Percentiles rank a stretch among this genome's conserved stretches.
Evolutionary conservation across 306 rosid genomes (phyloP).

Genomic region (Rubus idaeus): DNA sequence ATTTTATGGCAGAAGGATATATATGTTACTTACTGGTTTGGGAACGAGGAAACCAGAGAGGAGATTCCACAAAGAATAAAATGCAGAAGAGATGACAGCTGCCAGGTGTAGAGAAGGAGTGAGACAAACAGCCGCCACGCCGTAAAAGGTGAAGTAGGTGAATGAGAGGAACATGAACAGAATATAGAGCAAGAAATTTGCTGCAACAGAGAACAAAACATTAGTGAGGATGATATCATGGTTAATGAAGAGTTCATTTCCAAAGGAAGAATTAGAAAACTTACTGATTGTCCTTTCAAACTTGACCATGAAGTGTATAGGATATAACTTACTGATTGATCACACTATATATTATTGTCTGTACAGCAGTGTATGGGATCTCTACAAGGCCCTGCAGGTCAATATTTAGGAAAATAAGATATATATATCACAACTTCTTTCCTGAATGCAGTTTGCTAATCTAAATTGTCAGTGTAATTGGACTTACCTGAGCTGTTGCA

Average conservation of each 20-base stretch:
- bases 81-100: slow-evolving; percentile 89
- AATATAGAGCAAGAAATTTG: slow-evolving; percentile 67
- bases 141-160: slow-evolving; percentile 92
- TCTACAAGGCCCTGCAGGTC: slow-evolving; percentile 75
- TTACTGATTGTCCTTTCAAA: slow-evolving; percentile 67
- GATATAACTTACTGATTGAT: too few relatives aligned
- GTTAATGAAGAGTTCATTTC: background rate
- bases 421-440: background rate
- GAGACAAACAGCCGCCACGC: slow-evolving; percentile 91
- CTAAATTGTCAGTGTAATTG: background rate
- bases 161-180: slow-evolving; percentile 91
- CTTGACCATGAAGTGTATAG: slow-evolving; percentile 69
- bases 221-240: background rate
- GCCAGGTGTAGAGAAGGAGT: slow-evolving; percentile 78
- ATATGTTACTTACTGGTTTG: slow-evolving; percentile 56
- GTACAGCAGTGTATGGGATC: slow-evolving; percentile 73
- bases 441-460: slow-evolving; percentile 11
- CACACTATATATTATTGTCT: slow-evolving; percentile 64
- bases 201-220: slow-evolving; percentile 43
- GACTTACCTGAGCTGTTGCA: slow-evolving; percentile 76
- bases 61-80: slow-evolving; percentile 94
- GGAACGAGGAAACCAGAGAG: slow-evolving; percentile 94
- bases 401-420: slow-evolving; percentile 11
- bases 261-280: slow-evolving; percentile 13
- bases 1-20: background rate